Evolutionary conservation across 208 protist species (phyloP).

Genomic region (Naegleria gruberi): DNA sequence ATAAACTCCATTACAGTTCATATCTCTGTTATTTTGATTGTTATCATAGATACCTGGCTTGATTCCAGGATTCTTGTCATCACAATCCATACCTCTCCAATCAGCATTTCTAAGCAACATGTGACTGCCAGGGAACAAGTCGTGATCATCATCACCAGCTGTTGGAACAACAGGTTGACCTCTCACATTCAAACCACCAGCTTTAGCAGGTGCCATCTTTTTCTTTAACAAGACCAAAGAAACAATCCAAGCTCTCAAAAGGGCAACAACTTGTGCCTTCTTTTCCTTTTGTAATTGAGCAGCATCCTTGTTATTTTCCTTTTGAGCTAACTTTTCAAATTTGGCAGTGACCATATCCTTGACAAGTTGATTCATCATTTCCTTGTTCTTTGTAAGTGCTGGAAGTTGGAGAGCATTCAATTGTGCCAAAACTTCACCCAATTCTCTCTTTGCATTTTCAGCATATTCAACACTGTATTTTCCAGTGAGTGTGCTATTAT

Average conservation of each 20-base stretch:
- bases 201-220: no score
- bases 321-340: neutral
- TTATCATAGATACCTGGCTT: neutral
- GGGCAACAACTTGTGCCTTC: neutral
- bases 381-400: neutral
- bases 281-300: neutral
- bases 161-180: neutral
- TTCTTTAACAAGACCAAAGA: neutral
- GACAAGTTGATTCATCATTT: neutral
- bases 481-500: neutral
- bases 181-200: no score
- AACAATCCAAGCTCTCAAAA: neutral
- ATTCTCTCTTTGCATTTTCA: neutral
- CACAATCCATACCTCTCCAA: conserved; percentile 26
- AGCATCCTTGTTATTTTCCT: neutral
- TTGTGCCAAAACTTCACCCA: neutral
- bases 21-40: neutral
- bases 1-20: conserved; percentile 21
- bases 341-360: neutral
- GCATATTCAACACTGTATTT: neutral
- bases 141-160: conserved; percentile 46
- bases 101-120: conserved; percentile 24
- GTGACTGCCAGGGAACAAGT: conserved; percentile 41
- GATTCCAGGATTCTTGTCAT: neutral
- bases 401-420: no score